Evolutionary conservation across 1,284 basidiomycete species (phyloP).

Genomic region (Ustanciosporium gigantosporum): DNA sequence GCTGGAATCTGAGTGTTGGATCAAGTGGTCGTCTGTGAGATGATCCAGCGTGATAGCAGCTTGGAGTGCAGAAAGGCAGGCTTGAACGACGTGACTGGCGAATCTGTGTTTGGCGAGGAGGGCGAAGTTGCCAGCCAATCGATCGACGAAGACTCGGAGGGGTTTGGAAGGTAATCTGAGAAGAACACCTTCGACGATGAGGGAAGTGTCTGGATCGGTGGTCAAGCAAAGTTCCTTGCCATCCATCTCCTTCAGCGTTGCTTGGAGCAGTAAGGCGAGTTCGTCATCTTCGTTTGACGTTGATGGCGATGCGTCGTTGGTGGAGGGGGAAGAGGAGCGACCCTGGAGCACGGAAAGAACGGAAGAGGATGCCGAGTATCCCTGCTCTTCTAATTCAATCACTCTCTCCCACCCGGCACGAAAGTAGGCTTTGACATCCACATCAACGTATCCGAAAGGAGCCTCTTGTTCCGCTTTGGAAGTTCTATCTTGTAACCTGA

Average conservation of each 20-base stretch:
- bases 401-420: constrained; percentile 32
- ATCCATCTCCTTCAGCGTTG: constrained; percentile 53
- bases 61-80: constrained; percentile 41
- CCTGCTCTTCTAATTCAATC: constrained; percentile 24
- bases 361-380: constrained; percentile 3
- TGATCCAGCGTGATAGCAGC: constrained; percentile 25
- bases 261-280: constrained; percentile 45
- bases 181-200: constrained; percentile 53
- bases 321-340: not conserved
- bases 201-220: constrained; percentile 54
- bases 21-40: constrained; percentile 11
- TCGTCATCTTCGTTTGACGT: constrained; percentile 29
- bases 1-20: constrained; percentile 3
- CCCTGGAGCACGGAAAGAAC: not conserved
- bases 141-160: constrained; percentile 54
- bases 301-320: not conserved
- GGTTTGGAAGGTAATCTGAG: constrained; percentile 38
- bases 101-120: constrained; percentile 52
- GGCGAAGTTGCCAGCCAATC: constrained; percentile 46
- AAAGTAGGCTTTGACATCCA: constrained; percentile 53
- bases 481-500: constrained; percentile 21
- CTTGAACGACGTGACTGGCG: constrained; percentile 55
- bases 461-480: constrained; percentile 37
- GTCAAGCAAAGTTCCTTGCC: constrained; percentile 54
- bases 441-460: constrained; percentile 53